Percentiles rank a stretch among this genome's conserved stretches.
Conservation (phyloP, 805 yeast species). For the Saturnispora kantuleensis region DNA sequence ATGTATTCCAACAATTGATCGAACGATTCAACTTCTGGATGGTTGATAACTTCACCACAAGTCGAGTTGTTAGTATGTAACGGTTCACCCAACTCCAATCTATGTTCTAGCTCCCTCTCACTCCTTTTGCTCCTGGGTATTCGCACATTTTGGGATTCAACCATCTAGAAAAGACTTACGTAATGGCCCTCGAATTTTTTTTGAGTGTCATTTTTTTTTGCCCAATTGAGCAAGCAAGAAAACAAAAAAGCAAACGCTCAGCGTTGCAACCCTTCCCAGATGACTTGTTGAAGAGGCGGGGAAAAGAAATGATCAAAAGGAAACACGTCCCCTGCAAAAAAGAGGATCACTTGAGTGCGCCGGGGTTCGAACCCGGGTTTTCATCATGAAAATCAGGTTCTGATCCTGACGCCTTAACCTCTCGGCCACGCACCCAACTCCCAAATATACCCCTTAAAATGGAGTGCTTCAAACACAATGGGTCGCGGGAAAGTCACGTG, state of each 20-base stretch:
- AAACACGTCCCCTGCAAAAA: constrained; percentile 1
- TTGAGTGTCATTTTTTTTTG: too few species aligned
- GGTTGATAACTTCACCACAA: background rate
- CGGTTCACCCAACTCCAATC: background rate
- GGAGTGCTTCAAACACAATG: too few species aligned
- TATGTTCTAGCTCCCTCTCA: background rate
- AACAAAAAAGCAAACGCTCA: too few species aligned
- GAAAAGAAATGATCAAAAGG: too few species aligned
- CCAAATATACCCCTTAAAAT: background rate
- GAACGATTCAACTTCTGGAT: background rate
- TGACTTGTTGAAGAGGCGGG: too few species aligned
- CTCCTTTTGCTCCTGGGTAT: background rate
- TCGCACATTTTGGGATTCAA: too few species aligned
- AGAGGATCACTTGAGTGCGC: constrained; percentile 12
- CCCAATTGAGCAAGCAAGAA: too few species aligned
- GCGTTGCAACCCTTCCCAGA: too few species aligned
- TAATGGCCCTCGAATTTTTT: background rate
- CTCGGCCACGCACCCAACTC: constrained; percentile 18
- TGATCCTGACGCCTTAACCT: constrained; percentile 19
- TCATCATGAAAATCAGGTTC: constrained; percentile 18
- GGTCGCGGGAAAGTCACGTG: background rate
- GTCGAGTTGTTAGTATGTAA: background rate
- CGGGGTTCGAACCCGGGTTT: constrained; percentile 18
- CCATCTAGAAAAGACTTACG: background rate
- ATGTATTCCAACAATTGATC: constrained; percentile 1